A percentile compares a stretch with the other conserved stretches of the same genome.
phyloP scores from a whole-genome alignment of 441 rosid genomes.

The Kokia cookei region DNA sequence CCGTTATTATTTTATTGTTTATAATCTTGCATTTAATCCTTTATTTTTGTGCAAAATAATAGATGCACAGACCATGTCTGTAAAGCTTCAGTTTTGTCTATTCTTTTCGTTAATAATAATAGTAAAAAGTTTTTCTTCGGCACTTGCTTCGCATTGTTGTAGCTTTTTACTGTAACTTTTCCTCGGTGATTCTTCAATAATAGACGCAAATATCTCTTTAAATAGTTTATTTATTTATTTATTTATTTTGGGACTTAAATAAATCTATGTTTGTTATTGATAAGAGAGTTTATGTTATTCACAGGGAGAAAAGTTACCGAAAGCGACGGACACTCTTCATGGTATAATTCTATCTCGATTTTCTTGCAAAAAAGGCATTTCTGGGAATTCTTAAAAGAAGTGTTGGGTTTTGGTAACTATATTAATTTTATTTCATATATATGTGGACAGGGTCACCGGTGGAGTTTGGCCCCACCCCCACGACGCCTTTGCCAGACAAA shows the following conservation, averaged over 20 bases:
- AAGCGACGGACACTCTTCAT: constrained; percentile 64
- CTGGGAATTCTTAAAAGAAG: constrained; percentile 19
- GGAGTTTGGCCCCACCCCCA: constrained; percentile 71
- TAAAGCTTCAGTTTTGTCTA: constrained; percentile 56
- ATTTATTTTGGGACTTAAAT: constrained; percentile 1
- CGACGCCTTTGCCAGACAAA: constrained; percentile 83
- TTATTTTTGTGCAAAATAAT: constrained; percentile 25
- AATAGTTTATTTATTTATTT: background rate
- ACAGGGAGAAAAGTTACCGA: constrained; percentile 70
- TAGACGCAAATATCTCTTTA: background rate
- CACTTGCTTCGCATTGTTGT: constrained; percentile 15
- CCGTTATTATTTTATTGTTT: constrained; percentile 20
- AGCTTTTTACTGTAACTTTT: constrained; percentile 32
- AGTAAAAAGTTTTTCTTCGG: constrained; percentile 18
- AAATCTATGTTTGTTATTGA: constrained; percentile 5
- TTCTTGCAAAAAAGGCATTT: constrained; percentile 29
- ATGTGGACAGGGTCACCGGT: constrained; percentile 58
- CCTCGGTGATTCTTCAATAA: constrained; percentile 16
- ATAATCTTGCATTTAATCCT: constrained; percentile 28
- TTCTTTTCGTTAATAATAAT: constrained; percentile 10
- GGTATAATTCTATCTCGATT: constrained; percentile 40
- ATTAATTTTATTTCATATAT: constrained; percentile 24
- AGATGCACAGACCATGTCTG: constrained; percentile 39
- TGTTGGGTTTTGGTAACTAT: constrained; percentile 9
- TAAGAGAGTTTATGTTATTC: constrained; percentile 18